Base-by-base conservation (phyloP, 129 eudicot genomes). In the Apium graveolens region DNA sequence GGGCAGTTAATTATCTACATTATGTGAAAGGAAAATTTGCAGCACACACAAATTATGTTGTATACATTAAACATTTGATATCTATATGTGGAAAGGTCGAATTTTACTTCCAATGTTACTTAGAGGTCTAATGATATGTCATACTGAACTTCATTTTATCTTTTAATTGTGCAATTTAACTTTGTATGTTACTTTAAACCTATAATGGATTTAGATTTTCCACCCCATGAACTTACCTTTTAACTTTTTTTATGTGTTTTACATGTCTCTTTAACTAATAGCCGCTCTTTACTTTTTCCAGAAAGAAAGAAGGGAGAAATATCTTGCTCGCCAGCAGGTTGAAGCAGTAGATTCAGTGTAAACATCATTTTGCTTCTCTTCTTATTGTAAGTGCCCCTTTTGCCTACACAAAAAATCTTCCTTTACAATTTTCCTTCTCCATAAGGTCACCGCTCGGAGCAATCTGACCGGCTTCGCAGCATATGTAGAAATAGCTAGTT, bases 281-380 rank as follows among this genome's bases (percentile, higher is more conserved):
- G 0, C 13, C 38, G 1, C 48, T 65, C 29, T 17, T 38, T 75
- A 39, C 26, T 55, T 39, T 73, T 27, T 80, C 66, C 60, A 91
- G 97, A 91, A 91, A 85, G 97, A 92, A 78, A 84, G 97, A 80
- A 85, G 97, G 87, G 96, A 90, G 80, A 92, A 88, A 77, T 92
- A 92, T 84, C 96, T 92, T 81, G 97, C 97, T 80, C 90, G 89
- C 82, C 97, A 92, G 78, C 93, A 88, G 76, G 86, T 83, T 46
- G 89, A 88, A 77, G 87, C 96, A 45, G 86, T 85, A 44, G 93
- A 90, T 80, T 86, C 91, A 74, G 78, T 82, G 78, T 90, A 76
- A 85, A 80, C 79, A 76, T 26, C 62, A 55, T 35, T 70, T 39
- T 48, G 45, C 57, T 82, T 75, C 27, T 68, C 16, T 37, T 69